A percentile compares a stretch with the other conserved stretches of the same genome.
These are phyloP conservation scores for Pilasporangium apinafurcum DNA, from an alignment of 352 stramenopile species.

Conservation along the genomic window DNA sequence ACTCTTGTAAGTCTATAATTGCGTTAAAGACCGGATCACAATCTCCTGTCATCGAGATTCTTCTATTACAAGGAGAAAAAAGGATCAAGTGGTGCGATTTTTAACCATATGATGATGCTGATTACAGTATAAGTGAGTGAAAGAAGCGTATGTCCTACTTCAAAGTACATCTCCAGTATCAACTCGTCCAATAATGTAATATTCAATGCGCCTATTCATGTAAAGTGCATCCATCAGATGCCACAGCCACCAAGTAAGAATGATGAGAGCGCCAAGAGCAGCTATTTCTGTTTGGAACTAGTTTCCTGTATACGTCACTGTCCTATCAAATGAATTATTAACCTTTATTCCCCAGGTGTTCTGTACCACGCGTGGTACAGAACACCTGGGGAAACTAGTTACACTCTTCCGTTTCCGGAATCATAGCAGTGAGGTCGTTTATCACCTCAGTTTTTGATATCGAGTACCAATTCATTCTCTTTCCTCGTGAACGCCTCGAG, in stretches of 20 bases:
- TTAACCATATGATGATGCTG: slow-evolving; percentile 48
- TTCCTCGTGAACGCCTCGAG: too few species aligned
- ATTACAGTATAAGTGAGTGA: slow-evolving; percentile 46
- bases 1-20: slow-evolving; percentile 8
- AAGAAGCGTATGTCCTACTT: slow-evolving; percentile 43
- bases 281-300: slow-evolving; percentile 20
- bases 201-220: slow-evolving; percentile 46
- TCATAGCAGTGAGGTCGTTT: too few species aligned
- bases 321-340: slow-evolving; percentile 68
- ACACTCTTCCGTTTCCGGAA: too few species aligned
- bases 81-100: slow-evolving; percentile 42
- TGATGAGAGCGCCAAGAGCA: slow-evolving; percentile 32
- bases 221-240: slow-evolving; percentile 77
- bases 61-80: slow-evolving; percentile 65
- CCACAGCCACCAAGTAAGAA: slow-evolving; percentile 43
- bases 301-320: slow-evolving; percentile 52
- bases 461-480: too few species aligned
- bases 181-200: slow-evolving; percentile 24
- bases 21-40: slow-evolving; percentile 22
- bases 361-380: too few species aligned
- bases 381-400: too few species aligned
- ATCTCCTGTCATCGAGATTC: slow-evolving; percentile 42
- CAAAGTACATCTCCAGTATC: slow-evolving; percentile 39
- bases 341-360: too few species aligned
- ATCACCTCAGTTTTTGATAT: too few species aligned